A percentile compares a stretch with the other conserved stretches of the same genome.
Conservation (phyloP, 176 grass and related monocot genomes). For the Avena atlantica region DNA sequence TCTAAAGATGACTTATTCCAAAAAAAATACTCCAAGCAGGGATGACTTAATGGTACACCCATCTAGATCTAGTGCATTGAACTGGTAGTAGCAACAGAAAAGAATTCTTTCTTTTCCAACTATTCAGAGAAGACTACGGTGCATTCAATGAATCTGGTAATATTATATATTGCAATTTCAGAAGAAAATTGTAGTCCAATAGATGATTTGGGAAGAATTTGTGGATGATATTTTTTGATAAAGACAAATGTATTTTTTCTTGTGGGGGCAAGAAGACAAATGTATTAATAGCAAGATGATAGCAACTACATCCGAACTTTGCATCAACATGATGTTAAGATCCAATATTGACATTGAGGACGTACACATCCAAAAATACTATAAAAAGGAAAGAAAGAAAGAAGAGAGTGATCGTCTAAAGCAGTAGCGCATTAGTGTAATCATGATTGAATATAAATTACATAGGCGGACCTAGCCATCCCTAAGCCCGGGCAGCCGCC, state of each 20-base stretch:
- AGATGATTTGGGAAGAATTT: not conserved
- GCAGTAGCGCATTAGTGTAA: not conserved
- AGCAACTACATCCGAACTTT: too few relatives aligned
- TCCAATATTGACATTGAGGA: too few relatives aligned
- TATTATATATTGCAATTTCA: conserved; percentile 10
- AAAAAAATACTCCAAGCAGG: not conserved
- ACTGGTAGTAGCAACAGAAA: not conserved
- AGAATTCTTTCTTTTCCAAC: not conserved
- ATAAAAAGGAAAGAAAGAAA: too few relatives aligned
- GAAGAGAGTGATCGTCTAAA: too few relatives aligned
- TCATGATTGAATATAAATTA: not conserved
- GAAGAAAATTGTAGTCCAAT: not conserved
- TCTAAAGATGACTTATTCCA: not conserved
- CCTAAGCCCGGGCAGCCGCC: too few relatives aligned
- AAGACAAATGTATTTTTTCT: too few relatives aligned
- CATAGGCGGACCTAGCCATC: too few relatives aligned
- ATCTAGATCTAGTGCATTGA: not conserved
- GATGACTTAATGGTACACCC: not conserved
- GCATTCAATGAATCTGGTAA: not conserved
- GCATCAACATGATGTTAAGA: too few relatives aligned
- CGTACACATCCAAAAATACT: too few relatives aligned
- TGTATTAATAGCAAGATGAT: too few relatives aligned
- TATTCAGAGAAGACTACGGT: not conserved
- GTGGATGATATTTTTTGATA: not conserved
- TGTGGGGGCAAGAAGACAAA: too few relatives aligned